phyloP scores from a whole-genome alignment of 768 basidiomycete genomes.

The Lyophyllum semitale region DNA sequence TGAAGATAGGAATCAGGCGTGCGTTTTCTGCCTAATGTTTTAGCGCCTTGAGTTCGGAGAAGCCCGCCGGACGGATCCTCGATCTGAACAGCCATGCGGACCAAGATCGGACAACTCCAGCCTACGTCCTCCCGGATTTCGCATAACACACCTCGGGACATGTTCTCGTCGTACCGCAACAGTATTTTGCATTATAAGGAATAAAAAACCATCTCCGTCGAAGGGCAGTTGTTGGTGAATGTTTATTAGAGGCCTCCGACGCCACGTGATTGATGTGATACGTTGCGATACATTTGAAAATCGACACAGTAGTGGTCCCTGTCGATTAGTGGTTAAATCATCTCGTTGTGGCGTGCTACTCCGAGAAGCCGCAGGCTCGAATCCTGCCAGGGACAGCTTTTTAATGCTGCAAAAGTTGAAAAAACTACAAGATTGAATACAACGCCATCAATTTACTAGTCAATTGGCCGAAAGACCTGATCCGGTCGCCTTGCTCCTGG shows the following conservation, averaged over 20 bases:
- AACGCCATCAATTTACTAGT: too few species aligned
- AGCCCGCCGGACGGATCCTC: slow-evolving; percentile 20
- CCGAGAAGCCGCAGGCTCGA: slow-evolving; percentile 28
- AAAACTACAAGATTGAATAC: too few species aligned
- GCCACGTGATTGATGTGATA: background rate
- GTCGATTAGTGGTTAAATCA: slow-evolving; percentile 26
- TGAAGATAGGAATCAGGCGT: slow-evolving; percentile 6
- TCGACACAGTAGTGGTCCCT: slow-evolving; percentile 12
- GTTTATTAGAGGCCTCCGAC: background rate
- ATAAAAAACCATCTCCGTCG: background rate
- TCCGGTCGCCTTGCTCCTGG: too few species aligned
- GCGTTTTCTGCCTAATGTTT: slow-evolving; percentile 9
- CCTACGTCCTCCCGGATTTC: background rate
- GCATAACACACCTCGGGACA: background rate
- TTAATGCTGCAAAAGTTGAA: background rate
- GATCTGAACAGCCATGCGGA: background rate
- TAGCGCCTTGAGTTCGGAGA: slow-evolving; percentile 8
- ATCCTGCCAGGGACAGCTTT: slow-evolving; percentile 25
- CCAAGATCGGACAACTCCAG: background rate
- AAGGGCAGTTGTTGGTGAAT: background rate
- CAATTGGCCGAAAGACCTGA: too few species aligned
- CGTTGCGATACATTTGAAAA: background rate
- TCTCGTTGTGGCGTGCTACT: slow-evolving; percentile 22
- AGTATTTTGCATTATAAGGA: too few species aligned
- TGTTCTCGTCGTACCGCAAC: background rate